Percentiles rank a stretch among this genome's conserved stretches.
Evolutionary conservation across 2,329 filamentous ascomycete species (phyloP).

Genomic region (Atkinsonella hypoxylon): DNA sequence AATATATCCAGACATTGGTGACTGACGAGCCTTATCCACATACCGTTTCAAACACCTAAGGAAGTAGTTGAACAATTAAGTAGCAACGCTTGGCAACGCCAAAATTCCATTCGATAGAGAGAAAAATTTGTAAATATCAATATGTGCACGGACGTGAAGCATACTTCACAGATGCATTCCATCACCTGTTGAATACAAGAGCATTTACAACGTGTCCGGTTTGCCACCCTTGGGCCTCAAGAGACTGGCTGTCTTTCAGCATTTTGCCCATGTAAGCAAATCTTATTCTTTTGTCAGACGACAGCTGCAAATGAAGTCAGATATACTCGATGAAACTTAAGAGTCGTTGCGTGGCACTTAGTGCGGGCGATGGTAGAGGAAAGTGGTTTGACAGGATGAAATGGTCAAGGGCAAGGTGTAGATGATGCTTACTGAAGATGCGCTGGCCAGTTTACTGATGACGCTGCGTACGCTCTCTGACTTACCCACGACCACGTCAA

Average conservation of each 20-base stretch:
- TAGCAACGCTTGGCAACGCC: not conserved
- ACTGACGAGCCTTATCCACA: not conserved
- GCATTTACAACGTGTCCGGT: constrained; percentile 67
- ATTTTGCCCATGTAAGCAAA: constrained; percentile 75
- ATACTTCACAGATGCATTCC: not conserved
- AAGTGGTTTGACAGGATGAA: not conserved
- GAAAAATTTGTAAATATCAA: not conserved
- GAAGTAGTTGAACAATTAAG: not conserved
- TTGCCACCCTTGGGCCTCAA: constrained; percentile 64
- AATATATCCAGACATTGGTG: not conserved
- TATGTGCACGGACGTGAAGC: not conserved
- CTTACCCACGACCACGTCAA: constrained; percentile 44
- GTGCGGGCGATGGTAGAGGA: not conserved
- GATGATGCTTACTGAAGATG: constrained; percentile 7
- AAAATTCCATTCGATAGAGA: not conserved
- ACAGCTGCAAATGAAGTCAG: constrained; percentile 33
- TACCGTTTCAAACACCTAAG: not conserved
- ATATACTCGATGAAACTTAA: not conserved
- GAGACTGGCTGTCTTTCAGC: constrained; percentile 53
- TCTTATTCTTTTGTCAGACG: constrained; percentile 46
- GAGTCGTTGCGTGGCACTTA: too few relatives aligned
- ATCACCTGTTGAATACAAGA: constrained; percentile 46
- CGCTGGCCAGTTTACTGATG: constrained; percentile 42
- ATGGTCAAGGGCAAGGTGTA: not conserved
- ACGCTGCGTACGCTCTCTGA: constrained; percentile 54